Evolutionary conservation across 805 yeast genomes (phyloP).

Genomic region (Teunomyces funiuensis): DNA sequence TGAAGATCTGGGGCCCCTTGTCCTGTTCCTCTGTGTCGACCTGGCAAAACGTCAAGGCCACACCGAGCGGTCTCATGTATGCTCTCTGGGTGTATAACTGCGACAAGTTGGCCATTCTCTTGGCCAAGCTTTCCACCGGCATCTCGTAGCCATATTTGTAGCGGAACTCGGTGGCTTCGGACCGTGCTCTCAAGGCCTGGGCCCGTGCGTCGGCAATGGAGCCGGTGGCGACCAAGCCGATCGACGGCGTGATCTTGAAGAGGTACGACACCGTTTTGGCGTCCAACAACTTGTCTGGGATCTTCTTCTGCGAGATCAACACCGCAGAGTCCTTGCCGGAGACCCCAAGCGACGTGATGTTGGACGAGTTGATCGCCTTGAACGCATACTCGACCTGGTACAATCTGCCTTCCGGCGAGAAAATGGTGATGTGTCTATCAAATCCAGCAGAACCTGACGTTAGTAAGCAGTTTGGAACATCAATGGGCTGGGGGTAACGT

Average conservation of each 20-base stretch:
- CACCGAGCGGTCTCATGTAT: conserved; percentile 97
- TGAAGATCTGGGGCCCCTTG: conserved; percentile 83
- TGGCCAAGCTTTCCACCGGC: conserved; percentile 91
- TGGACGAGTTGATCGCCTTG: conserved; percentile 92
- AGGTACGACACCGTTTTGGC: conserved; percentile 83
- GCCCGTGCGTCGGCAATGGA: conserved; percentile 95
- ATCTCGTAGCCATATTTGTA: conserved; percentile 95
- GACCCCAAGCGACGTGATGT: conserved; percentile 84
- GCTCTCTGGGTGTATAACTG: conserved; percentile 98
- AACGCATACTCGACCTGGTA: conserved; percentile 98
- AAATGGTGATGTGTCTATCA: conserved; percentile 97
- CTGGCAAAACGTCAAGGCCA: conserved; percentile 82
- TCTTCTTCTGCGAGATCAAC: conserved; percentile 90
- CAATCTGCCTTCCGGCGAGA: conserved; percentile 97
- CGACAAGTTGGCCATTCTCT: conserved; percentile 92
- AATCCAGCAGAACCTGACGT: conserved; percentile 79
- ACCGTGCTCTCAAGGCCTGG: conserved; percentile 83
- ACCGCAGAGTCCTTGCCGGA: conserved; percentile 87
- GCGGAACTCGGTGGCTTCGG: conserved; percentile 94
- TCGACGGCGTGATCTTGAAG: conserved; percentile 73
- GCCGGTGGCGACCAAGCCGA: conserved; percentile 93
- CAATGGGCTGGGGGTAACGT: conserved; percentile 1
- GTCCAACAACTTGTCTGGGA: conserved; percentile 91
- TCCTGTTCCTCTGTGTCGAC: conserved; percentile 65
- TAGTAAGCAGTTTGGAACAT: too few relatives aligned